Conservation (phyloP, 495 filamentous ascomycete genomes). For the Penicillium turbatum region DNA sequence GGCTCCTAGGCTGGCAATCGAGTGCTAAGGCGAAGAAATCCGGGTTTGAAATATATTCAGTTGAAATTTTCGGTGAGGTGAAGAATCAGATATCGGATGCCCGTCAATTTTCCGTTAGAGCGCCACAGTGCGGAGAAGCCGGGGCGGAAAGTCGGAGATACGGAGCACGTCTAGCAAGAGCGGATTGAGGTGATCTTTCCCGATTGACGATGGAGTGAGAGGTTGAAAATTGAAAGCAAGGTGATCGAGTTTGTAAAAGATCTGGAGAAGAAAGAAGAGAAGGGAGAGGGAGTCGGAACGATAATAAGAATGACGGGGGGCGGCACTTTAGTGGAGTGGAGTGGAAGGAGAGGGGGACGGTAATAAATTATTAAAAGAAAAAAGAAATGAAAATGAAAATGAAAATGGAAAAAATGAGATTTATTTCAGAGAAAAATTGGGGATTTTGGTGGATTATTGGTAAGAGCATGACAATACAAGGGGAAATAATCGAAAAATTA, state of each 20-base stretch:
- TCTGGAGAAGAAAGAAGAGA: conserved; percentile 8
- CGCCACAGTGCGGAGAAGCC: conserved; percentile 24
- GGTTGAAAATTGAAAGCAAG: conserved; percentile 6
- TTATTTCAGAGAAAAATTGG: conserved; percentile 2
- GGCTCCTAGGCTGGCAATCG: conserved; percentile 13
- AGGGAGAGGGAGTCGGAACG: conserved; percentile 21
- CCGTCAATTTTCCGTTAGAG: conserved; percentile 20
- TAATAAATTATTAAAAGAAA: conserved; percentile 15
- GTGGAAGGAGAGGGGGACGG: conserved; percentile 24
- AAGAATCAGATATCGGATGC: conserved; percentile 7
- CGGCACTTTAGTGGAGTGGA: conserved; percentile 25
- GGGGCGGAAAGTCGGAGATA: conserved; percentile 1
- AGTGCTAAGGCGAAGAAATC: conserved; percentile 7
- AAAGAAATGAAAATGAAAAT: conserved; percentile 8
- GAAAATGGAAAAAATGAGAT: neutral
- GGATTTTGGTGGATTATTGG: conserved; percentile 10
- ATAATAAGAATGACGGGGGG: conserved; percentile 35
- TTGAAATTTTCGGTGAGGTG: neutral
- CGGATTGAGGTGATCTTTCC: conserved; percentile 21
- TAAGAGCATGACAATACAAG: conserved; percentile 31
- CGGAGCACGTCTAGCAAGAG: conserved; percentile 12
- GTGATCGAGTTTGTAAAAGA: neutral
- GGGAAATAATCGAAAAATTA: conserved; percentile 19
- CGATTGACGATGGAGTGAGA: neutral
- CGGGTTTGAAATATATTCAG: neutral